Base-by-base conservation (phyloP, 768 basidiomycete species). In the Collybia sordida region DNA sequence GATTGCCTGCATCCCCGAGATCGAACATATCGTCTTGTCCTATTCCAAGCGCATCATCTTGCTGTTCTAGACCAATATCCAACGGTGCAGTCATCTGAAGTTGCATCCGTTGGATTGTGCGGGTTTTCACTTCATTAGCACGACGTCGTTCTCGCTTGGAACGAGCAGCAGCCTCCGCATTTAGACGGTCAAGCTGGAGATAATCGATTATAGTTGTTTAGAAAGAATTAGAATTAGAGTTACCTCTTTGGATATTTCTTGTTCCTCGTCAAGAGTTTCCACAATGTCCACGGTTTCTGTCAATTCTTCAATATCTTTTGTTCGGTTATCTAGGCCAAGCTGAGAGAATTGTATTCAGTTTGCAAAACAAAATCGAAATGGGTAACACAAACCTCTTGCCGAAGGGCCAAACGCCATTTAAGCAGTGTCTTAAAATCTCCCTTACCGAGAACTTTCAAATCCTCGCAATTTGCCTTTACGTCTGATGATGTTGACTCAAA, bases 21-120 rank as follows among this genome's bases (percentile, higher is more conserved):
- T 95, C 92, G 60, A 98, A 98, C 19, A 97, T 73, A 58, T 98
- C 94, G 21, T 86, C 88, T 59, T 89, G 86, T 5, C 90, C 90
- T 19, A 80, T 63, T n/a, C 71, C 75, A 15, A 96, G 75, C 15
- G 88, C 77, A 2, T 82, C 71, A 55, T 96, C 93, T 45, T 80
- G 75, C 59, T 89, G 88, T 60, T 93, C 91, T 51, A 94, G 68
- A 64, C 94, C 95, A 55, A 98, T 94, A 59, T 98, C 97, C 57
- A 95, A 73, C n/a, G 97, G 97, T 17, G 93, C 93, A 11, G 90
- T 91, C 97, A 99, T 99, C 63, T 91, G 88, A 40, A 98, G 78
- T 64, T 98, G 97, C 83, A 98, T 89, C 45, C 95, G 88, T 62
- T 93, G 91, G 35, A 98, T 86, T 1, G 93, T 90, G 56, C 88